Evolutionary conservation across 805 yeast species (phyloP).

Genomic region (Yarrowia sp.): DNA sequence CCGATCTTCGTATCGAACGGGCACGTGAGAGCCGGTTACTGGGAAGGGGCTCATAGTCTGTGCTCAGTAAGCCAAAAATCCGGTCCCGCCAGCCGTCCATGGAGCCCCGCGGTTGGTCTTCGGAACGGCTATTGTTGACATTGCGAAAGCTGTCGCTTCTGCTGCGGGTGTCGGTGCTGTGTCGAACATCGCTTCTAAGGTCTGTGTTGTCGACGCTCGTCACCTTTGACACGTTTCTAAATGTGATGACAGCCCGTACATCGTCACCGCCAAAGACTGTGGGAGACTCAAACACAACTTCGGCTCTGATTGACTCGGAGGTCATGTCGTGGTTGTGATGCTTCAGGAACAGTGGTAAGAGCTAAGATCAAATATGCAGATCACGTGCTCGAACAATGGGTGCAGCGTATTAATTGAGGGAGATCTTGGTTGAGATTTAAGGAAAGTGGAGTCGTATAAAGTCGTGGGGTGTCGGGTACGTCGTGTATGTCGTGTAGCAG

Average conservation of each 20-base stretch:
- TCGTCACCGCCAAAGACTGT: slow-evolving; percentile 42
- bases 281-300: slow-evolving; percentile 40
- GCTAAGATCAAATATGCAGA: background rate
- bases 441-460: background rate
- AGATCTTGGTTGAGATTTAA: no score
- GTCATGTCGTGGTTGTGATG: background rate
- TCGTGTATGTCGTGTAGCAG: background rate
- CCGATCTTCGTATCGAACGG: background rate
- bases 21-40: background rate
- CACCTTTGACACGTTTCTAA: slow-evolving; percentile 32
- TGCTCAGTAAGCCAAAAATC: background rate
- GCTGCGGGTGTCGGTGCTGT: slow-evolving; percentile 6
- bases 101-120: background rate
- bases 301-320: slow-evolving; percentile 33
- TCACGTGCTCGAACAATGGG: no score
- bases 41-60: slow-evolving; percentile 13
- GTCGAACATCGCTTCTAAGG: background rate
- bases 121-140: background rate
- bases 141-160: background rate
- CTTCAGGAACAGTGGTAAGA: background rate
- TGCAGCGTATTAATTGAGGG: no score
- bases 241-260: slow-evolving; percentile 37
- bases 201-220: background rate
- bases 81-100: slow-evolving; percentile 18
- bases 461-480: background rate